These are phyloP conservation scores for Sclerotinia nivalis DNA, from an alignment of 2,329 filamentous ascomycete genomes.

Conservation along the genomic window DNA sequence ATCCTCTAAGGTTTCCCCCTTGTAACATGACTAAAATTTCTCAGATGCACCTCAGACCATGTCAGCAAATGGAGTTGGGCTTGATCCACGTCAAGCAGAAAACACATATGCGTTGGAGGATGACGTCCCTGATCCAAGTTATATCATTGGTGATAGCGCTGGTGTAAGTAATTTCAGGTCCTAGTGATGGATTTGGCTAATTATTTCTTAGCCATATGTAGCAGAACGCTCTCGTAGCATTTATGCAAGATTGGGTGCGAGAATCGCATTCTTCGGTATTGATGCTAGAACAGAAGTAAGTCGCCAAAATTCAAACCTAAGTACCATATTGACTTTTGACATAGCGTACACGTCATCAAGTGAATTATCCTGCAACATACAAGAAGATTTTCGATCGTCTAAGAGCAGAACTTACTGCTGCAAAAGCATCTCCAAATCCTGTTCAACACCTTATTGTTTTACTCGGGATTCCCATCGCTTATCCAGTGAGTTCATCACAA, in stretches of 20 bases:
- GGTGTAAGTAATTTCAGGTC: conserved; percentile 45
- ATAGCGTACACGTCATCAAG: conserved; percentile 79
- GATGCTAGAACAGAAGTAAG: conserved; percentile 81
- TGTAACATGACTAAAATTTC: conserved; percentile 25
- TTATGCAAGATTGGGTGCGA: conserved; percentile 78
- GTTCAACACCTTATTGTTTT: conserved; percentile 88
- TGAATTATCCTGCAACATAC: conserved; percentile 93
- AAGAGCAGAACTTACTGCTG: conserved; percentile 70
- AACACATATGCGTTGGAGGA: conserved; percentile 70
- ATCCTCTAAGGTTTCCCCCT: conserved; percentile 21
- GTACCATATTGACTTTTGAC: neutral
- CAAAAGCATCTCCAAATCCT: conserved; percentile 65
- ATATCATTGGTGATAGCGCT: conserved; percentile 62
- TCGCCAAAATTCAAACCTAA: neutral
- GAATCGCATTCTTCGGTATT: conserved; percentile 82
- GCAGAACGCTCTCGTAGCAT: conserved; percentile 83
- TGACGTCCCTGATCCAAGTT: conserved; percentile 63
- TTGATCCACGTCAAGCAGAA: conserved; percentile 69
- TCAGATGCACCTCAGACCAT: conserved; percentile 54
- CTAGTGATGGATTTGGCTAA: neutral
- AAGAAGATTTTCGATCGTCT: conserved; percentile 78
- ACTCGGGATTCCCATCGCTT: conserved; percentile 83
- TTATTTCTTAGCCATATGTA: conserved; percentile 70
- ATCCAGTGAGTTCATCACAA: conserved; percentile 59
- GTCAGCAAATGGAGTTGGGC: conserved; percentile 54